Conservation (phyloP, 495 filamentous ascomycete genomes). For the Bacidia gigantensis region DNA sequence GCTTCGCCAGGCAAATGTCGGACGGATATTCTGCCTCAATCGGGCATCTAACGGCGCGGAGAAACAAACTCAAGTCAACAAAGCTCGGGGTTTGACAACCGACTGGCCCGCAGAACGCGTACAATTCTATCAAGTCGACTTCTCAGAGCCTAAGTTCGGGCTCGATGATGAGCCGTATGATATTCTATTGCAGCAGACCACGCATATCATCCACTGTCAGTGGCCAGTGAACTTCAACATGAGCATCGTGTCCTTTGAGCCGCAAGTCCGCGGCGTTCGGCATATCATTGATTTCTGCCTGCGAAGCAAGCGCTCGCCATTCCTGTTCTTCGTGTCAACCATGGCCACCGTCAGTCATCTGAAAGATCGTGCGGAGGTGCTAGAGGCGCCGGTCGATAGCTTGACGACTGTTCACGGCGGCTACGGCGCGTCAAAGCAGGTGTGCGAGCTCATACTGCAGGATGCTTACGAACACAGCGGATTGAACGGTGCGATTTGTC, state of each 20-base stretch:
- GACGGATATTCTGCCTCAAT: conserved; percentile 24
- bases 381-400: no score
- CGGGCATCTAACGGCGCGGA: conserved; percentile 25
- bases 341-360: not conserved
- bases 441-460: no score
- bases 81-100: not conserved
- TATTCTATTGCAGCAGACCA: conserved; percentile 8
- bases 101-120: not conserved
- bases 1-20: conserved; percentile 16
- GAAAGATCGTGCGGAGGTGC: no score
- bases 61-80: not conserved
- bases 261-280: conserved; percentile 13
- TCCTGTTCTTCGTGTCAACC: conserved; percentile 37
- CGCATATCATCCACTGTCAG: conserved; percentile 24
- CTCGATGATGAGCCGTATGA: not conserved
- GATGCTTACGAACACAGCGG: no score
- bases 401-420: no score
- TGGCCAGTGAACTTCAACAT: conserved; percentile 30
- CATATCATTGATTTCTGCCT: conserved; percentile 16
- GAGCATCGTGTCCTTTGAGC: conserved; percentile 20
- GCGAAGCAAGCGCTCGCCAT: not conserved
- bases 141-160: not conserved
- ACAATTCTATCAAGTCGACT: not conserved
- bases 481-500: no score
- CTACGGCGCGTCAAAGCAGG: no score